Evolutionary conservation across 768 basidiomycete genomes (phyloP), one percentile per base, ranked within the genome.

Genomic region (Auricularia sp.): DNA sequence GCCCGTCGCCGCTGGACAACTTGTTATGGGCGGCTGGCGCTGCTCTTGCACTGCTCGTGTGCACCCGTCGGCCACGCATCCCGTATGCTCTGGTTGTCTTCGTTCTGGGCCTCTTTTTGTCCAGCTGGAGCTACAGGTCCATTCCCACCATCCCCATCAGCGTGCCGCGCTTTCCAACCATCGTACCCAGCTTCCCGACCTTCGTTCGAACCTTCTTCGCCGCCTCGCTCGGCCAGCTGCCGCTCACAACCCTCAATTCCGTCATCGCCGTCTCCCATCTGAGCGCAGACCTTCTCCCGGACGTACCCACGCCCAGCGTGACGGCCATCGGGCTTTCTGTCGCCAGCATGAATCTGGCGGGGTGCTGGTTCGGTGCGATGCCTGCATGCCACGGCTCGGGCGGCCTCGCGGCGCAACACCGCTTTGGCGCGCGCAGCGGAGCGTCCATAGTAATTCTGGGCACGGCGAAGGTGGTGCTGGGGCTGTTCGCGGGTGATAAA

Each of bases 301-400:
- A 35, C 14, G 34, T 29, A 14, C 23, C 29, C 3, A 1, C 56
- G 8, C 56, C 56, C 23, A 29, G 8, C 1, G 56, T 59, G 8
- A 59, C 56, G 23, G 56, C 23, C 29, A 29, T 59, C 29, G 56
- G 56, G 11, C 12, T 34, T 4, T 29, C 23, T 4, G 56, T 59
- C 4, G 56, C 56, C 16, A 6, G 14, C 16, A 59, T 59, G 56
- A 59, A 59, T 29, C 4, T 59, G 7, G 56, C 33, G 1, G 56
- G 56, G 56, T 59, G 56, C 34, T 59, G 56, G 56, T 59, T 59
- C 34, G 56, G 56, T 29, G 56, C 56, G 29, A 59, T 59, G 56
- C 56, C 56, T 34, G 56, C 34, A 59, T 59, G 56, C 56, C 56
- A 59, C 56, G 56, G 56, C 23, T 29, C 56, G 56, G 56, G 56